Evolutionary conservation across 2,329 filamentous ascomycete species (phyloP).

Genomic region (Pyricularia pennisetigena): DNA sequence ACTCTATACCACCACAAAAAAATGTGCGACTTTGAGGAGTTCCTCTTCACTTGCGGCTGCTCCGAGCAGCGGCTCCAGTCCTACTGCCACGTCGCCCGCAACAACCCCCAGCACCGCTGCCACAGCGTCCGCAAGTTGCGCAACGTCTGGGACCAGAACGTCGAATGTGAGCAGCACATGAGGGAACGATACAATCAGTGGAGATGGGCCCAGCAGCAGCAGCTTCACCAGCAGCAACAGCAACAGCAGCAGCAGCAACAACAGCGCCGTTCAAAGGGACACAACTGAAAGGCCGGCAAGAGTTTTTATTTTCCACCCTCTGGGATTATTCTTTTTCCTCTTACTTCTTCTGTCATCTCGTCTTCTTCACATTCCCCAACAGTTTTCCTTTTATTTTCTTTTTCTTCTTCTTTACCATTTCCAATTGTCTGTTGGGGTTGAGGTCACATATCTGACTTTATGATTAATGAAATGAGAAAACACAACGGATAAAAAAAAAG

Average conservation of each 20-base stretch:
- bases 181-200: conserved; percentile 4
- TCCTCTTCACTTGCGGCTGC: conserved; percentile 57
- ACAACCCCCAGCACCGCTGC: conserved; percentile 61
- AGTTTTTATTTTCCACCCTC: not conserved
- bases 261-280: conserved; percentile 2
- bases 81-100: conserved; percentile 67
- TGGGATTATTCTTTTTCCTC: too few relatives aligned
- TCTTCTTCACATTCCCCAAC: not conserved
- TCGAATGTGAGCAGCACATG: conserved; percentile 40
- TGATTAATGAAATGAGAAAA: not conserved
- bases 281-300: not conserved
- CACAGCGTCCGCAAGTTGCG: conserved; percentile 56
- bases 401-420: too few relatives aligned
- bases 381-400: not conserved
- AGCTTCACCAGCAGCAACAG: not conserved
- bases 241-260: not conserved
- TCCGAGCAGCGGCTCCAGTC: conserved; percentile 48
- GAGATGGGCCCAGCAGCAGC: conserved; percentile 1
- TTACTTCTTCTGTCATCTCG: not conserved
- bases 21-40: conserved; percentile 67
- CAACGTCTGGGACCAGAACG: conserved; percentile 45
- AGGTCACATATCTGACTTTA: not conserved
- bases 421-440: not conserved
- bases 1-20: conserved; percentile 12
- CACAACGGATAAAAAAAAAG: not conserved